Evolutionary conservation across 345 rosid genomes (phyloP), one percentile per base, ranked within the genome.

Genomic region (Pistacia atlantica): DNA sequence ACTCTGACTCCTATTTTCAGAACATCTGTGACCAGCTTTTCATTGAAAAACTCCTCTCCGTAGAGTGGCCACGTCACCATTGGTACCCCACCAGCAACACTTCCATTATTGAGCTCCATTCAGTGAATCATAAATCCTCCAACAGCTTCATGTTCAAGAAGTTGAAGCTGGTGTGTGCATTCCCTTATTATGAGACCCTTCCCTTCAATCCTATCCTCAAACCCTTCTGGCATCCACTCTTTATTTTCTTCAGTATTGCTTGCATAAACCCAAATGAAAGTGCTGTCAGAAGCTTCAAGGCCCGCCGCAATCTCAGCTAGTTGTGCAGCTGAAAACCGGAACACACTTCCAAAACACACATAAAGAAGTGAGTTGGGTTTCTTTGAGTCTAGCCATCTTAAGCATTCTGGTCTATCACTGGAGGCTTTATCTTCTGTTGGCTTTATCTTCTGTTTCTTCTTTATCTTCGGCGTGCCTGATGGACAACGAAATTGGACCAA

Each of bases 81-180:
- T 31, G 87, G 83, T 51, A 64, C 64, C 4, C 88, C 89, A 0
- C 87, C 78, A 0, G 80, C 22, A 20, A 86, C 4, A 2, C 71
- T 80, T 88, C 87, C 0, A 84, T 70, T 4, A 70, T 76, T 8
- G 88, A 85, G 73, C 81, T 84, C 85, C 90, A 83, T 20, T 86
- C 84, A 84, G 58, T 84, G 90, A 12, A 85, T 87, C 75, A 87
- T 64, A 42, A 87, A 81, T 37, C 80, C 86, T 0, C 84, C 84
- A 4, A 63, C 42, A 3, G 88, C 88, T 49, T 77, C 73, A 52
- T 87, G 84, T 3, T 83, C 83, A 38, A 38, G 7, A 38, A 4
- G 4, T 38, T 38, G 42, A 38, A 38, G 42, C 5, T 4, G 42
- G 0, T 38, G 42, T 38, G 42, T 22, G n/a, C 35, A 28, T 31